phyloP scores from a whole-genome alignment of 345 rosid species.

The Salix purpurea region DNA sequence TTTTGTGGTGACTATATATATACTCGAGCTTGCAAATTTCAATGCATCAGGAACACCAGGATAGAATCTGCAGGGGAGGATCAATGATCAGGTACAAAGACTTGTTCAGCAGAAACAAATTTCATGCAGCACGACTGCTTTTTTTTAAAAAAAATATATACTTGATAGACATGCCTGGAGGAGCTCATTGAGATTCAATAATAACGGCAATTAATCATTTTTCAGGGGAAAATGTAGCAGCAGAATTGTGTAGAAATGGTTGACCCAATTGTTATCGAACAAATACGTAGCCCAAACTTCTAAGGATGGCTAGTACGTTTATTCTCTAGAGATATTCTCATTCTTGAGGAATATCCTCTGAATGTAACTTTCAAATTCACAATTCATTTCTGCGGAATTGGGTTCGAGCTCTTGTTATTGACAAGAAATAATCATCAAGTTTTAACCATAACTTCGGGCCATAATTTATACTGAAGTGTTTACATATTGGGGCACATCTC shows the following conservation, averaged over 20 bases:
- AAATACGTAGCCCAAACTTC: background rate
- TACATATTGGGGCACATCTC: background rate
- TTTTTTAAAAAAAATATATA: background rate
- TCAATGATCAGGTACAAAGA: background rate
- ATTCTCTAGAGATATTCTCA: background rate
- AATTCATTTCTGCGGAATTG: background rate
- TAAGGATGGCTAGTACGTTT: background rate
- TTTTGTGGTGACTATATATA: constrained; percentile 82
- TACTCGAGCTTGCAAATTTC: constrained; percentile 69
- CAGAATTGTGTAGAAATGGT: background rate
- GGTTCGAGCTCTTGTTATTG: background rate
- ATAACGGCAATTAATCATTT: background rate
- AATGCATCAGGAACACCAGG: constrained; percentile 88
- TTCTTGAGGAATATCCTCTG: background rate
- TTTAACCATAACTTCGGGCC: background rate
- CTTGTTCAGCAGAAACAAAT: background rate
- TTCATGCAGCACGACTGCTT: background rate
- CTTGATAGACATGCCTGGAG: background rate
- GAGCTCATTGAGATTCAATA: background rate
- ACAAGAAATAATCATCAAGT: background rate
- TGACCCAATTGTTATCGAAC: background rate
- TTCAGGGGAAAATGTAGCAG: background rate
- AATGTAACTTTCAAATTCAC: background rate
- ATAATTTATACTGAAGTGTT: background rate
- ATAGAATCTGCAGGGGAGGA: constrained; percentile 54